phyloP scores from a whole-genome alignment of 805 yeast genomes.

The Monosporozyma aerobia region DNA sequence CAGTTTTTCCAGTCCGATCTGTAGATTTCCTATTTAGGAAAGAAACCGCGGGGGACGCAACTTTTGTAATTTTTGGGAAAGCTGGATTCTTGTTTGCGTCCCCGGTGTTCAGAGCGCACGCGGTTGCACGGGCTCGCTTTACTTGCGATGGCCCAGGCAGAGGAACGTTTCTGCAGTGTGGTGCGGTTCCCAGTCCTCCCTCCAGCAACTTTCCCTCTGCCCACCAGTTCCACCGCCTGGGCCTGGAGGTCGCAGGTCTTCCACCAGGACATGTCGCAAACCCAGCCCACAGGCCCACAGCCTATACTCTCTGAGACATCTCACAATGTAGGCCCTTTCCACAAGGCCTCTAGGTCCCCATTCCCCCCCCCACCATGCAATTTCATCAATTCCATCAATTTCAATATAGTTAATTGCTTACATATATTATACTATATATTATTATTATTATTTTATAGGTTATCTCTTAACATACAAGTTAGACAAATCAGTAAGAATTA shows the following conservation, averaged over 20 bases:
- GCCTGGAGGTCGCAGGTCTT: no score
- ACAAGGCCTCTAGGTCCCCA: neutral
- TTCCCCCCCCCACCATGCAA: neutral
- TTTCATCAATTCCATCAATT: neutral
- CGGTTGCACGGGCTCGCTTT: no score
- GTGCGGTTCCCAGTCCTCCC: no score
- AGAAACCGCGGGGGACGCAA: neutral
- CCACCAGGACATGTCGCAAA: neutral
- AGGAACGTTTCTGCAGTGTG: no score
- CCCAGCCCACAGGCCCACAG: neutral
- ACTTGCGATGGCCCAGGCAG: no score
- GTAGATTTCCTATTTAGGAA: neutral
- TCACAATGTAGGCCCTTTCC: neutral
- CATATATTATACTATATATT: neutral
- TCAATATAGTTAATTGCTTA: neutral
- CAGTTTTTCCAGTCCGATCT: neutral
- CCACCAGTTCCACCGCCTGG: no score
- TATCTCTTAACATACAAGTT: neutral
- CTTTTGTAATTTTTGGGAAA: neutral
- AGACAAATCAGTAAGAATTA: constrained; percentile 2
- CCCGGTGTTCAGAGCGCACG: neutral
- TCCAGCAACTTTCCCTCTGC: no score
- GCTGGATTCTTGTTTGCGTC: neutral
- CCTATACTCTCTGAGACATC: neutral
- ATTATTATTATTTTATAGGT: neutral